Conservation (phyloP, 192 early-diverging fungal genomes). For the Gigaspora rosea region DNA sequence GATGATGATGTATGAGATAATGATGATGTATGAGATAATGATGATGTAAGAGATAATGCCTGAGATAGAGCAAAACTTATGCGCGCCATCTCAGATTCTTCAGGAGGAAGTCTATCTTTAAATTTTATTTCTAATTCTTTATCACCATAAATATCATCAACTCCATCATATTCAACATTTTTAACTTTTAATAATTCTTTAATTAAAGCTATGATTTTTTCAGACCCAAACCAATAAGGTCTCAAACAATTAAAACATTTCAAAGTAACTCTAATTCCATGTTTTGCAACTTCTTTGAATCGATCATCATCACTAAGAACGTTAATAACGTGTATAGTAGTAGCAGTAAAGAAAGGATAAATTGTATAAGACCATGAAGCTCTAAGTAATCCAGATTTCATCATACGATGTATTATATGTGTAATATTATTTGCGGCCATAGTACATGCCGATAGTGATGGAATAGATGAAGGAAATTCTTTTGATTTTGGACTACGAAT, state of each 20-base stretch:
- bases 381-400: slow-evolving; percentile 4
- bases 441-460: slow-evolving; percentile 44
- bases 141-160: too few relatives aligned
- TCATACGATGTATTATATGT: slow-evolving; percentile 18
- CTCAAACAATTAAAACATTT: slow-evolving; percentile 20
- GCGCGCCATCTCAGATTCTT: too few relatives aligned
- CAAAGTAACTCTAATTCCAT: slow-evolving; percentile 29
- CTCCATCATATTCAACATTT: background rate
- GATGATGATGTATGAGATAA: background rate
- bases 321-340: slow-evolving; percentile 29
- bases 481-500: slow-evolving; percentile 37
- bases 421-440: slow-evolving; percentile 48
- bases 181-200: background rate
- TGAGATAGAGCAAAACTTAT: background rate
- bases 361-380: background rate
- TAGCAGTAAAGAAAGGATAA: slow-evolving; percentile 14
- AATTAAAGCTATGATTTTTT: slow-evolving; percentile 5
- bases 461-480: slow-evolving; percentile 20
- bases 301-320: slow-evolving; percentile 29
- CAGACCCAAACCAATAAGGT: background rate
- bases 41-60: background rate
- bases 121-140: too few relatives aligned
- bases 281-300: slow-evolving; percentile 33
- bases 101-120: too few relatives aligned
- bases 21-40: background rate